Percentiles rank a stretch among this genome's conserved stretches.
phyloP scores from a whole-genome alignment of 768 basidiomycete species.

The Calvatia gigantea region DNA sequence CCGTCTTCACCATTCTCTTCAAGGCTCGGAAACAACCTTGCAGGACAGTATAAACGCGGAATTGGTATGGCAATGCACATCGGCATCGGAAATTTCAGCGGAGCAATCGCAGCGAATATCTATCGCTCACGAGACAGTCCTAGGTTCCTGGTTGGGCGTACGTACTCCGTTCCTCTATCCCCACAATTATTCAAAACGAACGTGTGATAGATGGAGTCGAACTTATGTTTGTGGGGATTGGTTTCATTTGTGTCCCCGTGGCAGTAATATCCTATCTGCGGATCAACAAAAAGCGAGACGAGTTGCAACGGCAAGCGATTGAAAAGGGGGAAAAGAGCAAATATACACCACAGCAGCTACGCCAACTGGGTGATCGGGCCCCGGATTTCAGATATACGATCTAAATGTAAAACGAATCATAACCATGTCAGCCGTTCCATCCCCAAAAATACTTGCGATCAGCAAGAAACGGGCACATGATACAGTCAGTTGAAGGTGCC shows the following conservation, averaged over 20 bases:
- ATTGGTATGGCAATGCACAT: constrained; percentile 69
- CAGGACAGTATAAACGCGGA: constrained; percentile 69
- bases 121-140: constrained; percentile 59
- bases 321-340: constrained; percentile 29
- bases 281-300: constrained; percentile 55
- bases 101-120: constrained; percentile 61
- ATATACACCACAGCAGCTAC: constrained; percentile 32
- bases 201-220: constrained; percentile 50
- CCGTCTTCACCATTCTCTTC: neutral
- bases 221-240: constrained; percentile 67
- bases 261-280: constrained; percentile 46
- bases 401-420: no score
- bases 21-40: constrained; percentile 65
- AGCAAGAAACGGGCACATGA: no score
- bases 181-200: neutral
- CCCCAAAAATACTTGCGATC: no score
- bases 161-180: constrained; percentile 21
- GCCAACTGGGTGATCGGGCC: constrained; percentile 54
- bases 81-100: constrained; percentile 62
- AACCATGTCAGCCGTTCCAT: no score
- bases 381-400: constrained; percentile 59
- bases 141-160: constrained; percentile 60
- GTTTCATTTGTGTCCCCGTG: constrained; percentile 48
- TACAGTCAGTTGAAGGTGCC: no score
- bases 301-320: constrained; percentile 21